Base-by-base conservation (phyloP, 805 yeast genomes). In the Metschnikowia henanensis region DNA sequence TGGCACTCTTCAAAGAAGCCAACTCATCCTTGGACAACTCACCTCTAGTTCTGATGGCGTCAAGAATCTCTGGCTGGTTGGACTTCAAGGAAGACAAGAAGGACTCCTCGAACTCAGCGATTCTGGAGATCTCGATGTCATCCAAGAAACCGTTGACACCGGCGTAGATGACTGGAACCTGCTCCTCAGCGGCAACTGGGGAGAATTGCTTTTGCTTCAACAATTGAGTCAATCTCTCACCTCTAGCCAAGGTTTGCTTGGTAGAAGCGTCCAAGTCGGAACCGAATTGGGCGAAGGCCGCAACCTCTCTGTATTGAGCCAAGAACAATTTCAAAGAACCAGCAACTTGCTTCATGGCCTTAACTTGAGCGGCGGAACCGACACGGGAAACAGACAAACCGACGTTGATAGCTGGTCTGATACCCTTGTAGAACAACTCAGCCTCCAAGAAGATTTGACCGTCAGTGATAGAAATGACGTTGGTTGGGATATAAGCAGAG, bases 261-360 rank as follows among this genome's bases (percentile, higher is more conserved):
- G 99, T 94, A 51, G 97, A 90, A 63, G 99, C 98, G 77, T 94
- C 99, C 75, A 94, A 84, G 79, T 94, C 99, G 62, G 99, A 94
- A 85, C 99, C 99, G 83, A 94, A 94, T 83, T 94, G 99, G 66
- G 99, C 99, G 76, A 94, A 94, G 66, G 99, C 99, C 72, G 99
- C 99, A 65, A 94, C 99, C 85, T 94, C 99, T 89, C 99, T 91
- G 87, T 94, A 94, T 83, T 94, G 99, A 66, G 99, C 99, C 83
- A 94, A 87, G 97, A 90, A 94, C 76, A 94, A 88, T 79, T 94
- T 94, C 79, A 94, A 87, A 62, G 99, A 94, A 86, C 99, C 99
- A 62, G 99, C 99, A 77, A 94, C 98, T 83, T 94, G 98, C 80
- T 94, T 94, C 95, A 94, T 89, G 76, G 99, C 99, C 84, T 94